Evolutionary conservation across 345 rosid genomes (phyloP).

Genomic region (Raphanus raphanistrum): DNA sequence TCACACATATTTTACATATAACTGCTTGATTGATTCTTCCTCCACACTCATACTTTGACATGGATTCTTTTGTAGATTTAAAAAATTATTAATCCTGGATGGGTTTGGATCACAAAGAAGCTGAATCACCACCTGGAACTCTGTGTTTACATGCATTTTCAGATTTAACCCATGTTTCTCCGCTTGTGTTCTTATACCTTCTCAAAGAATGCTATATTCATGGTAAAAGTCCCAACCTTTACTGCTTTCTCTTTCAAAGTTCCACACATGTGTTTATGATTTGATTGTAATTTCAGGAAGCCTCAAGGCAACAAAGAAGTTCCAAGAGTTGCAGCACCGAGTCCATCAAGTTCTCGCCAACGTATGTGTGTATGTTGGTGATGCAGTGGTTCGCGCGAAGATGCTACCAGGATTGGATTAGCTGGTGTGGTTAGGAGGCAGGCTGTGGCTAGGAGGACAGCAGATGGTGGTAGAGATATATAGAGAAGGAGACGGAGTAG

Average conservation of each 20-base stretch:
- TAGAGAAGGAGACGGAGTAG: too few species aligned
- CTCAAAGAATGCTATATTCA: constrained; percentile 71
- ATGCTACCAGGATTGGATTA: too few species aligned
- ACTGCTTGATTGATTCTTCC: not conserved
- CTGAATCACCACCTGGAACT: constrained; percentile 30
- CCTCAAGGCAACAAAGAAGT: constrained; percentile 68
- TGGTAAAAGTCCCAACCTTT: constrained; percentile 46
- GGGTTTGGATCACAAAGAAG: constrained; percentile 49
- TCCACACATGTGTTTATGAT: too few species aligned
- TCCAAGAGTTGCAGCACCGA: constrained; percentile 70
- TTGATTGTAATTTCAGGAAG: constrained; percentile 53
- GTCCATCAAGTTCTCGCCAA: constrained; percentile 58
- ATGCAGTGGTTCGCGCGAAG: too few species aligned
- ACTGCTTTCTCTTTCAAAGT: not conserved
- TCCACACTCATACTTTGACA: not conserved
- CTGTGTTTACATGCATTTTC: constrained; percentile 56
- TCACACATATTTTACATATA: not conserved
- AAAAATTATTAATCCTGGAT: constrained; percentile 31
- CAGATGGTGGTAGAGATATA: too few species aligned
- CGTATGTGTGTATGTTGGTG: not conserved
- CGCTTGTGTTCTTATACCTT: constrained; percentile 73
- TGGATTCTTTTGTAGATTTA: not conserved
- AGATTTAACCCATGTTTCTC: constrained; percentile 64
- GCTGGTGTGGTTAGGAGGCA: too few species aligned
- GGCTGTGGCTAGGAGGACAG: too few species aligned